A percentile compares a stretch with the other conserved stretches of the same genome.
These are phyloP conservation scores for Diaporthe batatas DNA, from an alignment of 2,329 filamentous ascomycete genomes.

Conservation along the genomic window DNA sequence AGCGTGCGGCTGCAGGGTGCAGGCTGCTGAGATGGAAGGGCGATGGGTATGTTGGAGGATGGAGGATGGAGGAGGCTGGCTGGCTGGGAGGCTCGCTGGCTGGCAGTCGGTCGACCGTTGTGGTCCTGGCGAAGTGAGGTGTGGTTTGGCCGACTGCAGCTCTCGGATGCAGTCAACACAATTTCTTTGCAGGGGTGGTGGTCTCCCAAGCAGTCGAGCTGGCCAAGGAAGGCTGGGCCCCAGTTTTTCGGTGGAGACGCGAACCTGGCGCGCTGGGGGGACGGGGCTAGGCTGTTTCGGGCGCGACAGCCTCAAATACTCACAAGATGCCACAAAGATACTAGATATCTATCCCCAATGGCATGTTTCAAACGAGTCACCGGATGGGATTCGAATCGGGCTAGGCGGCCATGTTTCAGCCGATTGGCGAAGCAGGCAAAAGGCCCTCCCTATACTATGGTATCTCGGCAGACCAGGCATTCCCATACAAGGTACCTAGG, in stretches of 20 bases:
- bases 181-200: conserved; percentile 43
- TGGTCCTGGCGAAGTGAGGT: conserved; percentile 23
- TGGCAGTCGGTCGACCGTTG: conserved; percentile 24
- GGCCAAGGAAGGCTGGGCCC: conserved; percentile 31
- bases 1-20: background rate
- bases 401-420: conserved; percentile 2
- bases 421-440: background rate
- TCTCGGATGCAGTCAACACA: conserved; percentile 40
- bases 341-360: background rate
- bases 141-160: conserved; percentile 28
- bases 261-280: conserved; percentile 47
- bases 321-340: conserved; percentile 6
- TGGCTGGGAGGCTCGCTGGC: conserved; percentile 35
- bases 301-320: conserved; percentile 29
- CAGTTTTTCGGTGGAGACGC: conserved; percentile 45
- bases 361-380: conserved; percentile 10
- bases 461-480: background rate
- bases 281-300: conserved; percentile 45
- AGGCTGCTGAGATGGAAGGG: background rate
- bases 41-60: conserved; percentile 1
- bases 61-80: conserved; percentile 22
- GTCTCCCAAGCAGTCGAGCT: conserved; percentile 25
- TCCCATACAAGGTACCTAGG: too few relatives aligned
- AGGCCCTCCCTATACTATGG: too few relatives aligned
- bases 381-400: background rate